Conservation (phyloP, 108 stramenopile species). For the Stephanodiscus minutulus region DNA sequence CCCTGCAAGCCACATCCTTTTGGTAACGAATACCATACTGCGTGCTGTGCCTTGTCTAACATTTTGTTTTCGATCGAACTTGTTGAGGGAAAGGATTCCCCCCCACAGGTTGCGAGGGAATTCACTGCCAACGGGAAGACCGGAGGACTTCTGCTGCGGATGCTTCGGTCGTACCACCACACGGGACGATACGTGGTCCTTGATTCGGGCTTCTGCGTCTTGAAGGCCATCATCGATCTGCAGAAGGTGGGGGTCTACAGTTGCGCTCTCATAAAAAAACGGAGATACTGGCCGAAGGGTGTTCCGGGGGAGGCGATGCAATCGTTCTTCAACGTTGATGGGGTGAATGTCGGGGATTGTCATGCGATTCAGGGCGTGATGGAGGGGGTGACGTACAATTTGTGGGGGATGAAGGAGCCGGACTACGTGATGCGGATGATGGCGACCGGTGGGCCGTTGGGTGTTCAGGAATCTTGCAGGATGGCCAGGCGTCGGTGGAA, state of each 20-base stretch:
- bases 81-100: too few relatives aligned
- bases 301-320: slow-evolving; percentile 8
- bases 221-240: slow-evolving; percentile 1
- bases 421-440: slow-evolving; percentile 43
- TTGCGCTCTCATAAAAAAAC: slow-evolving; percentile 8
- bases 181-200: slow-evolving; percentile 1
- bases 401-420: slow-evolving; percentile 39
- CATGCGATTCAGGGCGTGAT: too few relatives aligned
- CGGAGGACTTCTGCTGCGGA: too few relatives aligned
- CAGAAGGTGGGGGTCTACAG: slow-evolving; percentile 1
- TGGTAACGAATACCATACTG: too few relatives aligned
- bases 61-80: too few relatives aligned
- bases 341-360: not conserved
- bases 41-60: too few relatives aligned
- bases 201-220: slow-evolving; percentile 9
- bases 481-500: not conserved
- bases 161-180: not conserved
- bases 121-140: too few relatives aligned
- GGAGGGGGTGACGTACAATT: not conserved
- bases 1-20: too few relatives aligned
- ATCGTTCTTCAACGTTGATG: not conserved
- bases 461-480: not conserved
- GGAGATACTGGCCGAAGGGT: not conserved
- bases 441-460: slow-evolving; percentile 27
- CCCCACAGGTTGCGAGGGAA: too few relatives aligned